These are phyloP conservation scores for Phoma sp. DNA, from an alignment of 2,329 filamentous ascomycete genomes.

Conservation along the genomic window DNA sequence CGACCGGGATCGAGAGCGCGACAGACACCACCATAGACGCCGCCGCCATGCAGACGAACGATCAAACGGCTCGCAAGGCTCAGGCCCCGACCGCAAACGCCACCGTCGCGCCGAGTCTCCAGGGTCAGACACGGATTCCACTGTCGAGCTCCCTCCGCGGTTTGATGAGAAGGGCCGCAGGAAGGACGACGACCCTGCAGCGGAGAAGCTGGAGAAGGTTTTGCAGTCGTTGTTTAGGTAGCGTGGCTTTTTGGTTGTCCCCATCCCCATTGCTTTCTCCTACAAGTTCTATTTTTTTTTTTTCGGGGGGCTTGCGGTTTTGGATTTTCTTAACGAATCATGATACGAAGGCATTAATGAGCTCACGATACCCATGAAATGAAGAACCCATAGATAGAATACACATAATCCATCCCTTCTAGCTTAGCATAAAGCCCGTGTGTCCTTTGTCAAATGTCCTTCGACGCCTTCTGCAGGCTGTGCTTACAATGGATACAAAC, in stretches of 20 bases:
- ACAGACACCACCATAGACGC: constrained; percentile 7
- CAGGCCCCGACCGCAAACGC: constrained; percentile 24
- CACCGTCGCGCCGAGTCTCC: constrained; percentile 32
- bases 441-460: too few relatives aligned
- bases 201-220: constrained; percentile 43
- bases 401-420: constrained; percentile 5
- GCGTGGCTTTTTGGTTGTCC: not conserved
- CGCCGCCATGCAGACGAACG: constrained; percentile 17
- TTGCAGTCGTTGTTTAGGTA: constrained; percentile 39
- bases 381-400: not conserved
- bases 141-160: constrained; percentile 45
- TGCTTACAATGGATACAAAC: too few relatives aligned
- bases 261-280: not conserved
- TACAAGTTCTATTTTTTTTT: not conserved
- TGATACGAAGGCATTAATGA: not conserved
- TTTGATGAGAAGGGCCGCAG: constrained; percentile 43
- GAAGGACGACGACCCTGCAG: constrained; percentile 41
- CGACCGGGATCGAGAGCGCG: constrained; percentile 18
- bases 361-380: constrained; percentile 15
- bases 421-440: too few relatives aligned
- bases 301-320: too few relatives aligned
- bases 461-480: too few relatives aligned
- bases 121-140: constrained; percentile 38
- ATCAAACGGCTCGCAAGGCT: constrained; percentile 24
- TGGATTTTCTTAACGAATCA: too few relatives aligned